A percentile compares a stretch with the other conserved stretches of the same genome.
Evolutionary conservation across 2,329 filamentous ascomycete genomes (phyloP).

Genomic region (Trichoderma arundinaceum): DNA sequence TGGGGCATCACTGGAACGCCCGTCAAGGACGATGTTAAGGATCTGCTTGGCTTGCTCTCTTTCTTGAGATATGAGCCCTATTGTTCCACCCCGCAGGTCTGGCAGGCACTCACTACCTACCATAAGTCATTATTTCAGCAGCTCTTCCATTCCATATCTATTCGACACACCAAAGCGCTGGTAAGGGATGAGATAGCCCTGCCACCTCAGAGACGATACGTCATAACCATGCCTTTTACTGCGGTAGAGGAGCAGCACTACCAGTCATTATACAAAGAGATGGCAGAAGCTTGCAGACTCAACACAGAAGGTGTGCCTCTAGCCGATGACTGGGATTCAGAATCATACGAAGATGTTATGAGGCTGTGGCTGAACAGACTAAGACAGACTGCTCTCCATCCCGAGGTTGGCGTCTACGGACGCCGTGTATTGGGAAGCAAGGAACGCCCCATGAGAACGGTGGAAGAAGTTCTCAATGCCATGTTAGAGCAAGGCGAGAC

Average conservation of each 20-base stretch:
- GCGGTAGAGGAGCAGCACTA: slow-evolving; percentile 93
- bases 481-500: slow-evolving; percentile 89
- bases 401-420: slow-evolving; percentile 75
- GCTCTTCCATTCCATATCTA: slow-evolving; percentile 73
- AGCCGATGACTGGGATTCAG: slow-evolving; percentile 66
- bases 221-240: slow-evolving; percentile 89
- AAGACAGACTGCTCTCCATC: slow-evolving; percentile 83
- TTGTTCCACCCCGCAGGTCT: slow-evolving; percentile 66
- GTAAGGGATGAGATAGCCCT: slow-evolving; percentile 79
- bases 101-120: slow-evolving; percentile 67
- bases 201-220: slow-evolving; percentile 81
- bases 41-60: slow-evolving; percentile 78
- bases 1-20: slow-evolving; percentile 94
- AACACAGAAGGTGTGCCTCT: slow-evolving; percentile 67
- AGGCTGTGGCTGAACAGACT: slow-evolving; percentile 77
- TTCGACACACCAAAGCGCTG: slow-evolving; percentile 84
- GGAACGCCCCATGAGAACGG: slow-evolving; percentile 74
- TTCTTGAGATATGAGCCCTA: slow-evolving; percentile 84
- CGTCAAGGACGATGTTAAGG: slow-evolving; percentile 75
- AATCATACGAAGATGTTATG: slow-evolving; percentile 74
- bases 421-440: slow-evolving; percentile 67
- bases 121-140: slow-evolving; percentile 69
- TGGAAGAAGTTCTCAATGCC: slow-evolving; percentile 82
- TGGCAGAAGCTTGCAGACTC: slow-evolving; percentile 73
- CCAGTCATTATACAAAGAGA: slow-evolving; percentile 72